Base-by-base conservation (phyloP, 192 early-diverging fungal genomes). In the Tieghemiomyces parasiticus region DNA sequence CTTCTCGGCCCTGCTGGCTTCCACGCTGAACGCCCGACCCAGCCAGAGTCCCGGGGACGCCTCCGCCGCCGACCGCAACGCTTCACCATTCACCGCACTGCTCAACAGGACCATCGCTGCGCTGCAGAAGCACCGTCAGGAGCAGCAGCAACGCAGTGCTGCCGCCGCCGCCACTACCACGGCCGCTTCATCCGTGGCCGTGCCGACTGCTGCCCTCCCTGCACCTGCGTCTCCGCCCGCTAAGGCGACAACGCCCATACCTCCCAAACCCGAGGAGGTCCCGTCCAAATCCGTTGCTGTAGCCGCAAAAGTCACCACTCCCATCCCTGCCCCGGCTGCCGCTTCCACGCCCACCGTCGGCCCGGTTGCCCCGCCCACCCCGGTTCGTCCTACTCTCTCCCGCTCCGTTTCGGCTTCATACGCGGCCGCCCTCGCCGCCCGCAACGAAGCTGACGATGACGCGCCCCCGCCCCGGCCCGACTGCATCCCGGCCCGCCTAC, bases 341-440 rank as follows among this genome's bases (percentile, higher is more conserved):
- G n/a, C n/a, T n/a, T n/a, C n/a, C n/a, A 66, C 67, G 31, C 61
- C 68, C 46, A 65, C 63, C 0, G 60, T 46, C 19, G 67, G 60
- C 56, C 56, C 68, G 0, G 64, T 65, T 20, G 61, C 64, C 4
- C 74, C 74, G 13, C 68, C 61, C 44, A 76, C 38, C 38, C 38
- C 38, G 38, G 38, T 16, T 10, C 6, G 38, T 42, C 38, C 38
- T 16, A 10, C 38, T 16, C 8, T 6, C 6, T 42, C 38, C 8
- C 6, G 38, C 16, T 6, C 6, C 16, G 38, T 42, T 10, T 42
- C 38, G 38, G 54, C 54, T 19, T 56, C 54, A 0, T 56, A 56
- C 33, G 54, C 54, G 8, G 54, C 54, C 1, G 54, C 54, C 31
- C 31, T 56, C 30, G 54, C 31, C 30, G 54, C 54, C 35, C 54